Evolutionary conservation across 164 flowering plant genomes (phyloP), one percentile per base, ranked within the genome.

Genomic region (Kalanchoe fedtschenkoi): DNA sequence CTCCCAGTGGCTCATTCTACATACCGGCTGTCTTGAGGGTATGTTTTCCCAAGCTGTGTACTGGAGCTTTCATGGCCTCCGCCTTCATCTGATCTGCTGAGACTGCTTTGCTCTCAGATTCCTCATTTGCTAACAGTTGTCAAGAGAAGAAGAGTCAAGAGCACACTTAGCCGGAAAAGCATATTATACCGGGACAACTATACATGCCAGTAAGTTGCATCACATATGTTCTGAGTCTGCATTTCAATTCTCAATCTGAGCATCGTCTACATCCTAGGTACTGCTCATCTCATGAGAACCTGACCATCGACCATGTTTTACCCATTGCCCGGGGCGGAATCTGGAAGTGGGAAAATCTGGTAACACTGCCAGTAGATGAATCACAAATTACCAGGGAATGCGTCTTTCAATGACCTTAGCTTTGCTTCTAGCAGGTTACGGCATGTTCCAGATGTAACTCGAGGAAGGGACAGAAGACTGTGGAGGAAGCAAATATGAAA

Each of bases 1-100:
- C 97, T 56, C 83, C 97, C 34, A 76, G 76, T 67, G 97, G 99
- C 66, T 84, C 89, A 67, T 93, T 75, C 76, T 80, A 83, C 68
- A 88, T 93, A 71, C 99, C 99, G 61, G 97, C 96, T 65, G 99
- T 90, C 16, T 71, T 93, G 69, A 76, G 97, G 87, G 99, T 93
- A 86, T 62, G 81, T 39, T 55, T n/a, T 33, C 2, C 11, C 14
- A 42, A 19, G 46, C 46, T 19, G 14, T 42, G 43, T 39, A 32
- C 14, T 30, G 24, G 46, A 2, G 10, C n/a, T 41, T n/a, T 29
- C 26, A 32, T 64, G 53, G 35, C 33, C 29, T 30, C 19, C 58
- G 21, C 35, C 38, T 43, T n/a, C 43, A 37, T 39, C 24, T 58
- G 17, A 65, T 19, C 62, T 30, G 39, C 34, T 42, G 5, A 32